Evolutionary conservation across 225 moss, liverwort and hornwort species (phyloP), one percentile per base, ranked within the genome.

Genomic region (Polytrichum formosum): DNA sequence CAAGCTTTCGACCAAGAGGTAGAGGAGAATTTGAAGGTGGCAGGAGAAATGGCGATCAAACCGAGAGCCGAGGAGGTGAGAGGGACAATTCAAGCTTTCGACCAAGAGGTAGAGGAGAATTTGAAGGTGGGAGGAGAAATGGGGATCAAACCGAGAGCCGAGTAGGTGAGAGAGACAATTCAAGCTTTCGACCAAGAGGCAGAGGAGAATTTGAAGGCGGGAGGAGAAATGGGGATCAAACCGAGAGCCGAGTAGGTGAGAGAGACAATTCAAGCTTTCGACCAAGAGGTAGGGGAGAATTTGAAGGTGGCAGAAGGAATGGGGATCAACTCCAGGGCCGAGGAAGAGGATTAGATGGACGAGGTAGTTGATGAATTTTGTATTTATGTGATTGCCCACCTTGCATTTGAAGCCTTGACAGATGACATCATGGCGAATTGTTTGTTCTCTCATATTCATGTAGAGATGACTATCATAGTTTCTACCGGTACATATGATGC

Each of bases 131-230:
- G 59, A 69, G 65, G 2, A 26, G 59, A 5, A 63, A 62, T 53
- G 70, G 66, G 28, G 82, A 26, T 28, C 75, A 73, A 53, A 46
- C 55, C 63, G 72, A 63, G 55, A 76, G 77, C 30, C 77, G 77
- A 61, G 62, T 63, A 25, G 67, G 21, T 0, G 68, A 63, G 53
- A 54, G 63, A 7, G 53, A 59, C 17, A 53, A 56, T 62, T 67
- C 63, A 26, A 61, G 54, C n/a, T 65, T 46, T 27, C 60, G 58
- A 23, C 19, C 56, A 7, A 54, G 79, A 26, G 72, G 66, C 20
- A 63, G 63, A 58, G 71, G 56, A 4, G 66, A 55, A 54, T 27
- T 63, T 28, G 18, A 53, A 72, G 63, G 54, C 35, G 18, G 31
- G 59, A 66, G 66, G 6, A 26, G 60, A 13, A 63, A 56, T 53